Evolutionary conservation across 2,329 filamentous ascomycete species (phyloP), one percentile per base, ranked within the genome.

Genomic region (Berkeleyomyces rouxiae): DNA sequence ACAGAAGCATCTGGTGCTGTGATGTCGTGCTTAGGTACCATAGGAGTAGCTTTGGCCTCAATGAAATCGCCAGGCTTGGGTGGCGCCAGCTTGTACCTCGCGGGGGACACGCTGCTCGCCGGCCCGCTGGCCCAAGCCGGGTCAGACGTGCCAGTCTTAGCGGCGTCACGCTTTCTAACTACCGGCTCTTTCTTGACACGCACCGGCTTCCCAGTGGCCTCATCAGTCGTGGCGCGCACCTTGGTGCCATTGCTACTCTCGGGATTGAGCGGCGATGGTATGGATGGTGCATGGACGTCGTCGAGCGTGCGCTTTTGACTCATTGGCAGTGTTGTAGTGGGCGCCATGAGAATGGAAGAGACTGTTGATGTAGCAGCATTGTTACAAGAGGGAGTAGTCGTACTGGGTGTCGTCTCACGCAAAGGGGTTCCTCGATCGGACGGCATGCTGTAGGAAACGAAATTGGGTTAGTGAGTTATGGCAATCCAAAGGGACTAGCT

Each of bases 211-310:
- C 62, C 61, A 42, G 62, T 61, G 13, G 43, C 73, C 86, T 87
- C 74, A 85, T 86, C 64, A 4, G 61, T 72, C 16, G 69, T 65
- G 7, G 70, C 71, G 58, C 67, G 66, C 7, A 76, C 74, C 62
- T 76, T 71, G 64, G 53, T 57, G 9, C 62, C 51, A 33, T 69
- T 49, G n/a, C 44, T 49, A 33, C 33, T 61, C 13, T 86, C 82
- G 57, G 84, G 83, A 68, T 90, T 90, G 66, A 91, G 79, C 37
- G 87, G 87, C 9, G 87, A 91, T 2, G 87, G 83, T 1, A 90
- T 78, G 10, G 83, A 79, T 3, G 87, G 87, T 65, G 79, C 79
- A 72, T 90, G 84, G 70, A 82, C 82, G 68, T 88, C 85, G 65
- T 87, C 85, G 39, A 86, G 77, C 31, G 77, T 75, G 64, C 85